Evolutionary conservation across 371 early-diverging fungal species (phyloP).

Genomic region (Syncephalastrum monosporum): DNA sequence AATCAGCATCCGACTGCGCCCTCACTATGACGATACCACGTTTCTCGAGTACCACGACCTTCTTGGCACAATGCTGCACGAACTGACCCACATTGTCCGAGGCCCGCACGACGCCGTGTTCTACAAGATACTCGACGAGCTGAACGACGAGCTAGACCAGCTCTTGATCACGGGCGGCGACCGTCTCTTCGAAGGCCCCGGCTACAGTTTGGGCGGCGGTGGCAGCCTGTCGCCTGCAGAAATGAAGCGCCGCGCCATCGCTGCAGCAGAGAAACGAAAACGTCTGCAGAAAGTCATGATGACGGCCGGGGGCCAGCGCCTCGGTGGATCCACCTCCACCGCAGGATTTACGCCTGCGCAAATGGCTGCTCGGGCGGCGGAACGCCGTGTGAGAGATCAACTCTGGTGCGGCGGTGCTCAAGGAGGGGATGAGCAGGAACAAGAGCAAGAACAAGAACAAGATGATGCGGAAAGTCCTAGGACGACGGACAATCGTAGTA

Average conservation of each 20-base stretch:
- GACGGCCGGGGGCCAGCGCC: conserved; percentile 47
- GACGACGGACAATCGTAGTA: conserved; percentile 1
- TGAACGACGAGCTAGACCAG: conserved; percentile 54
- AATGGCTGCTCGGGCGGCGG: conserved; percentile 58
- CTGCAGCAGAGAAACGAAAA: conserved; percentile 53
- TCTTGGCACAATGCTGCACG: conserved; percentile 70
- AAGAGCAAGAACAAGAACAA: conserved; percentile 1
- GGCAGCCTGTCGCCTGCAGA: conserved; percentile 23
- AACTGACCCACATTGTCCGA: conserved; percentile 41
- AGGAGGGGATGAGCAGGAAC: conserved; percentile 6
- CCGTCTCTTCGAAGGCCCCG: conserved; percentile 49
- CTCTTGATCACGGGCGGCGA: conserved; percentile 44
- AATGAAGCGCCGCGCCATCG: conserved; percentile 28
- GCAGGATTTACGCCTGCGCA: conserved; percentile 18
- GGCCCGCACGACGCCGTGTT: conserved; percentile 68
- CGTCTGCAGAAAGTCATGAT: conserved; percentile 37
- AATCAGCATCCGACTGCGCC: conserved; percentile 60
- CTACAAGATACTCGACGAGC: conserved; percentile 53
- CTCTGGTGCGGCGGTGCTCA: conserved; percentile 59
- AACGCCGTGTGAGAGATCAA: conserved; percentile 47
- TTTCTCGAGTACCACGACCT: conserved; percentile 59
- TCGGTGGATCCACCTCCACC: conserved; percentile 35
- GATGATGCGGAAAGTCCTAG: not conserved
- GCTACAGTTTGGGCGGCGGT: conserved; percentile 32
- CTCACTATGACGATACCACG: conserved; percentile 34